These are phyloP conservation scores for Boletus eberwhitei DNA, from an alignment of 768 basidiomycete genomes.

Conservation along the genomic window DNA sequence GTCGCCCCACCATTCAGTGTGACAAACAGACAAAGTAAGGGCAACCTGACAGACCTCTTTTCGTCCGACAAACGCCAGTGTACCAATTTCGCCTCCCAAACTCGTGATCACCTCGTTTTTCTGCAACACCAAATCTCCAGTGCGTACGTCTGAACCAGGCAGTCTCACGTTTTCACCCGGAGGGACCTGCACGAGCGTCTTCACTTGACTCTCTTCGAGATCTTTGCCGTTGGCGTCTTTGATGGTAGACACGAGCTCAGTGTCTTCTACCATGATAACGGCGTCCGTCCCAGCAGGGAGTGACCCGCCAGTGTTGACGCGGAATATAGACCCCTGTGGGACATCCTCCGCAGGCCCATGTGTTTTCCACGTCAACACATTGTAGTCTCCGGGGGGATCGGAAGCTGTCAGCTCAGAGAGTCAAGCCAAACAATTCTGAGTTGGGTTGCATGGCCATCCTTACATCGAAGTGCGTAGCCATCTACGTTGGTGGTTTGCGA, in stretches of 20 bases:
- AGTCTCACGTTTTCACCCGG: constrained; percentile 68
- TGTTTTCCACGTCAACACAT: constrained; percentile 57
- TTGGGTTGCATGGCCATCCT: constrained; percentile 23
- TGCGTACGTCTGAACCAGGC: constrained; percentile 69
- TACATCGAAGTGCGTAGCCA: constrained; percentile 80
- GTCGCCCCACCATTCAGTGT: not conserved
- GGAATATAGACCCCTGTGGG: constrained; percentile 46
- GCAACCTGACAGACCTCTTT: constrained; percentile 48
- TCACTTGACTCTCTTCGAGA: constrained; percentile 69
- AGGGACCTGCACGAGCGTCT: constrained; percentile 59
- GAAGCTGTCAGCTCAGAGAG: constrained; percentile 41
- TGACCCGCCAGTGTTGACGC: constrained; percentile 85
- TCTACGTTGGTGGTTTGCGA: constrained; percentile 79
- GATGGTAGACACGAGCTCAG: constrained; percentile 59
- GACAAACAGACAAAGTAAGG: not conserved
- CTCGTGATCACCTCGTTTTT: constrained; percentile 58
- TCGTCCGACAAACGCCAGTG: constrained; percentile 74
- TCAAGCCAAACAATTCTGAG: not conserved
- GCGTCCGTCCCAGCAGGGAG: constrained; percentile 72
- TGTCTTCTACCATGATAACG: constrained; percentile 94
- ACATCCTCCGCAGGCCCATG: constrained; percentile 31
- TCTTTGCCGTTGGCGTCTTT: constrained; percentile 37
- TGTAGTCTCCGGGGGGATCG: constrained; percentile 62
- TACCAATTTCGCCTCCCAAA: constrained; percentile 80
- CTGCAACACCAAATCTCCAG: constrained; percentile 64